Evolutionary conservation across 352 stramenopile genomes (phyloP), one percentile per base, ranked within the genome.

Genomic region (Pythium aquatile): DNA sequence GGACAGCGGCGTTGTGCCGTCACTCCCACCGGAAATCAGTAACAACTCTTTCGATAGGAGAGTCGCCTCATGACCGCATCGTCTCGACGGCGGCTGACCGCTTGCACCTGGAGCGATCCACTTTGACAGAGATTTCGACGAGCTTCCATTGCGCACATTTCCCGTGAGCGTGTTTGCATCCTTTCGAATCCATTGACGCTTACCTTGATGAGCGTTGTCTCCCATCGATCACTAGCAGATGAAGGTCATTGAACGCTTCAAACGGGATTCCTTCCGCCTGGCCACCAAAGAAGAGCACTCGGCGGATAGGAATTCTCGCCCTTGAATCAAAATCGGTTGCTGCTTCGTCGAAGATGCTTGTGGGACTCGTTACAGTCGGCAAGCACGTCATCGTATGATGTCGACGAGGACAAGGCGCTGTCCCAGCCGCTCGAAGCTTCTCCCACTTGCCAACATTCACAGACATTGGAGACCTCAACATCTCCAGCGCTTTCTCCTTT

Each of bases 361-460:
- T 39, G 44, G 55, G 35, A 55, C 71, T 81, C 20, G 56, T 20
- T 42, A 66, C 66, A 46, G 76, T 77, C 1, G 75, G 35, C 10
- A 91, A 65, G 46, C 68, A 86, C 14, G 81, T 89, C 76, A 90
- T 90, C 3, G 77, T 83, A 61, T 91, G 78, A 37, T 89, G 76
- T 3, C 79, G 72, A 61, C 80, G 69, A 39, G 82, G 82, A 61
- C 71, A 88, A 1, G 83, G 83, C 5, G 64, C 74, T 8, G 66
- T 58, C 1, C 78, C 78, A 8, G 49, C 29, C 17, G 70, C 70
- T 55, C 81, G 75, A 16, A 89, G 76, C 61, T 86, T 89, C 55
- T 78, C 72, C 80, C 84, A 90, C 44, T 83, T 87, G 10, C 62
- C 67, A 20, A 85, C 73, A 5, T 63, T 49, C 29, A 91, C 75